Percentiles rank a stretch among this genome's conserved stretches.
Conservation (phyloP, 352 stramenopile species). For the Globisporangium radiosum region DNA sequence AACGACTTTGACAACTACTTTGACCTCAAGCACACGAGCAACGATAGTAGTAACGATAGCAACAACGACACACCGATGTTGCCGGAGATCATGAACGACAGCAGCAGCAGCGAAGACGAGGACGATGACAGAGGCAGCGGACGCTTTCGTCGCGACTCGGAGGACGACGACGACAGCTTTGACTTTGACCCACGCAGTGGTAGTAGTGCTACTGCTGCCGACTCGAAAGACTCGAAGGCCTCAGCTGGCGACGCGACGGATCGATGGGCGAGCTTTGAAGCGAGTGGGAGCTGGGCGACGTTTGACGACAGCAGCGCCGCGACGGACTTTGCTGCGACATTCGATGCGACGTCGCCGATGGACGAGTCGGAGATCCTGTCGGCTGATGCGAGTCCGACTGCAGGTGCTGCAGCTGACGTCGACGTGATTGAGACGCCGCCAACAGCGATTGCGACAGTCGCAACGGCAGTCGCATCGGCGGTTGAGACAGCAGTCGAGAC, state of each 20-base stretch:
- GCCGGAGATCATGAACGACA: slow-evolving; percentile 83
- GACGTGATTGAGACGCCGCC: slow-evolving; percentile 19
- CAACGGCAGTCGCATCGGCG: background rate
- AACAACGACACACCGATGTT: slow-evolving; percentile 65
- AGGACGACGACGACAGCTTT: slow-evolving; percentile 21
- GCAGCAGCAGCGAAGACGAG: slow-evolving; percentile 84
- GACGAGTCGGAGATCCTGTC: slow-evolving; percentile 35
- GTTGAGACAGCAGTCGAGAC: background rate
- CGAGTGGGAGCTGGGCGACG: slow-evolving; percentile 50
- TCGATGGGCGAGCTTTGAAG: slow-evolving; percentile 66
- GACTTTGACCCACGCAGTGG: slow-evolving; percentile 22
- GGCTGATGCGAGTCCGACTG: background rate
- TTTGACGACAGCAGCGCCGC: slow-evolving; percentile 40
- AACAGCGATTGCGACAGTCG: slow-evolving; percentile 6
- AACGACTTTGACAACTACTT: slow-evolving; percentile 72
- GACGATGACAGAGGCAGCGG: slow-evolving; percentile 30
- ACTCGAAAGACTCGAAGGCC: too few species aligned
- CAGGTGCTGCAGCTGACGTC: too few species aligned
- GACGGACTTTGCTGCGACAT: slow-evolving; percentile 44
- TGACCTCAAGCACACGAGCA: slow-evolving; percentile 38
- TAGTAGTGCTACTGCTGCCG: background rate
- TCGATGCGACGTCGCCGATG: slow-evolving; percentile 42
- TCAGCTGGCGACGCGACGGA: slow-evolving; percentile 12
- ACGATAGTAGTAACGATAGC: background rate
- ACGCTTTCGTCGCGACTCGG: slow-evolving; percentile 6